phyloP scores from a whole-genome alignment of 2,329 filamentous ascomycete genomes.

The Fusarium paranaense region DNA sequence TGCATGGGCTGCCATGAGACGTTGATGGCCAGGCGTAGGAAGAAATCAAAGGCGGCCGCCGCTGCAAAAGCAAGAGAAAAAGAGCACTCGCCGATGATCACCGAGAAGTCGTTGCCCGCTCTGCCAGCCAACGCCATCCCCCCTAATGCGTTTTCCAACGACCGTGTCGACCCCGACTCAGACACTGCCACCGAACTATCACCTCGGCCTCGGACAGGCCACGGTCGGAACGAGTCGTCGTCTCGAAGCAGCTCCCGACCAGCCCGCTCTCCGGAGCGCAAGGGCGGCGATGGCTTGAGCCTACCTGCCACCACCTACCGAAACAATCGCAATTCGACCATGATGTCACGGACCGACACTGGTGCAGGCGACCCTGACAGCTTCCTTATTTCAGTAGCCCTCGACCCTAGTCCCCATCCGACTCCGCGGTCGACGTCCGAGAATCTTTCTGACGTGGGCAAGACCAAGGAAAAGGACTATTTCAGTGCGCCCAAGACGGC shows the following conservation, averaged over 20 bases:
- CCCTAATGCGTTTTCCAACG: conserved; percentile 70
- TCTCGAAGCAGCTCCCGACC: conserved; percentile 66
- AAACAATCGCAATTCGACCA: conserved; percentile 79
- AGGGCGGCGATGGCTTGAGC: conserved; percentile 70
- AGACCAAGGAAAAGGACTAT: conserved; percentile 69
- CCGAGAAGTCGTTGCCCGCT: conserved; percentile 93
- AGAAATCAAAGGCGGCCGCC: conserved; percentile 80
- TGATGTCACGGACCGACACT: conserved; percentile 64
- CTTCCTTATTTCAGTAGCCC: conserved; percentile 80
- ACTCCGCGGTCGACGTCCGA: conserved; percentile 68
- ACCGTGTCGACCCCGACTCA: conserved; percentile 70
- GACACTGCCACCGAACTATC: conserved; percentile 78
- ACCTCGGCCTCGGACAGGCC: conserved; percentile 67
- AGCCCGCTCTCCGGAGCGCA: conserved; percentile 67
- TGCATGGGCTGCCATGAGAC: conserved; percentile 99
- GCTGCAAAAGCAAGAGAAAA: conserved; percentile 71
- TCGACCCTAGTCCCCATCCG: conserved; percentile 75
- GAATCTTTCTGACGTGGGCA: conserved; percentile 56
- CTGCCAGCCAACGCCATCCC: conserved; percentile 81
- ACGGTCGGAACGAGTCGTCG: conserved; percentile 64
- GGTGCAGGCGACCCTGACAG: conserved; percentile 69
- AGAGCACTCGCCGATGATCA: conserved; percentile 73
- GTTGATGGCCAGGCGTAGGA: conserved; percentile 90
- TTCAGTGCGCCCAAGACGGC: conserved; percentile 62
- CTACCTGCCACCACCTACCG: conserved; percentile 82